Base-by-base conservation (phyloP, 768 basidiomycete species). In the Dioszegia crocea region DNA sequence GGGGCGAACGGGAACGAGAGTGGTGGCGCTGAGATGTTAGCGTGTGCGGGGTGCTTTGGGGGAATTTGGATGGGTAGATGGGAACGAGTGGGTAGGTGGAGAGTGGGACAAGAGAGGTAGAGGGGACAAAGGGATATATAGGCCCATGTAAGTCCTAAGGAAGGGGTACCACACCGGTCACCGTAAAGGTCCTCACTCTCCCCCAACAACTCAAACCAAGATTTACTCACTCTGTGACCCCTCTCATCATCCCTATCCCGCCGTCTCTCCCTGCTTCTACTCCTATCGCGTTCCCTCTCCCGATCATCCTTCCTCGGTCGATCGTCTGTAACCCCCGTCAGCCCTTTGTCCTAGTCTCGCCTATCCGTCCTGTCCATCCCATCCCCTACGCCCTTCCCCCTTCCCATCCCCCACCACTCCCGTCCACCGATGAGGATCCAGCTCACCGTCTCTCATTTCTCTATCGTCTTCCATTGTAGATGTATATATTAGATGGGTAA, bases 221-320 rank as follows among this genome's bases (percentile, higher is more conserved):
- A 19, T 23, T 40, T 45, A 78, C 55, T 88, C 88, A 61, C 87
- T 71, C 79, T 80, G 55, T 79, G 77, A 57, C 74, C 72, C 64
- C 80, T 65, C 64, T 79, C 74, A 55, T 74, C 70, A 36, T 72
- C 68, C 50, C 74, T 63, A 43, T 74, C 64, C 33, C 64, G 76
- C 38, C 75, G 67, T 45, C 70, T 62, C 39, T 67, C 67, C 46
- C 71, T 61, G 38, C 69, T 69, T 41, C 65, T 61, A 44, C 62
- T 66, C 39, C 69, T 62, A 40, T 70, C 68, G 47, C 66, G 55
- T 8, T 65, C 59, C 24, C 65, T 56, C 30, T 65, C 61, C 50
- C 63, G 65, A 43, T 61, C 52, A 49, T 62, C 38, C 31, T 47
- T 53, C 23, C 36, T 27, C 21, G 51, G 51, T 53, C 51, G 51